A percentile compares a stretch with the other conserved stretches of the same genome.
phyloP scores from a whole-genome alignment of 1,284 basidiomycete genomes.

The Vanrija pseudolonga region DNA sequence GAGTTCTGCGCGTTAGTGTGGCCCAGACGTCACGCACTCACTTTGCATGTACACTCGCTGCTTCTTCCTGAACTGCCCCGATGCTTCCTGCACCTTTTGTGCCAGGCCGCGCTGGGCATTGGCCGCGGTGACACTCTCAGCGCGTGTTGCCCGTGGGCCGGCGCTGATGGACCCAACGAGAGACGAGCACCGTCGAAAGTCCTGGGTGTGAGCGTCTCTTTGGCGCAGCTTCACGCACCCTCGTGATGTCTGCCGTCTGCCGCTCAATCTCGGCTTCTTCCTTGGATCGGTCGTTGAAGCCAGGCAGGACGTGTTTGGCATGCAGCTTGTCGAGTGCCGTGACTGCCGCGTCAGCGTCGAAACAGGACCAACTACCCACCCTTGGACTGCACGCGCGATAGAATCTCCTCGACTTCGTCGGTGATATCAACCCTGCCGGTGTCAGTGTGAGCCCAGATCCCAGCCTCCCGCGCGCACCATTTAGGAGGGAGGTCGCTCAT shows the following conservation, averaged over 20 bases:
- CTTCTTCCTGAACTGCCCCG: constrained; percentile 91
- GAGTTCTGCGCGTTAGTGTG: constrained; percentile 58
- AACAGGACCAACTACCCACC: constrained; percentile 56
- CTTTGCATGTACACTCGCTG: constrained; percentile 97
- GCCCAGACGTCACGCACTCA: constrained; percentile 53
- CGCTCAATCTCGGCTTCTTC: constrained; percentile 93
- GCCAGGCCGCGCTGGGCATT: constrained; percentile 97
- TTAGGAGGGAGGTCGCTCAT: constrained; percentile 60
- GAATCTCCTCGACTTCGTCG: constrained; percentile 78
- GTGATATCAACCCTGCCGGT: constrained; percentile 76
- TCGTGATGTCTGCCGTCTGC: constrained; percentile 81
- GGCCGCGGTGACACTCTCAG: constrained; percentile 71
- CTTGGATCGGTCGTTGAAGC: constrained; percentile 86
- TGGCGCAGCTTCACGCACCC: constrained; percentile 52
- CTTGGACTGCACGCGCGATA: constrained; percentile 67
- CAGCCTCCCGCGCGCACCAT: constrained; percentile 55
- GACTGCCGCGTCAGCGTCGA: constrained; percentile 54
- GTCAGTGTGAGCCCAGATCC: constrained; percentile 21
- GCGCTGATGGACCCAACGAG: constrained; percentile 59
- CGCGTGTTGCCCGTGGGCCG: constrained; percentile 46
- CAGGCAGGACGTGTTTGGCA: constrained; percentile 90
- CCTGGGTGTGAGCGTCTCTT: constrained; percentile 53
- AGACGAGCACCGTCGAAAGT: constrained; percentile 75
- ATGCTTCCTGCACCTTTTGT: constrained; percentile 88
- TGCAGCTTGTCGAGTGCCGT: constrained; percentile 83